Evolutionary conservation across 169 alveolate genomes (phyloP).

Genomic region (Theileria luwenshuni): DNA sequence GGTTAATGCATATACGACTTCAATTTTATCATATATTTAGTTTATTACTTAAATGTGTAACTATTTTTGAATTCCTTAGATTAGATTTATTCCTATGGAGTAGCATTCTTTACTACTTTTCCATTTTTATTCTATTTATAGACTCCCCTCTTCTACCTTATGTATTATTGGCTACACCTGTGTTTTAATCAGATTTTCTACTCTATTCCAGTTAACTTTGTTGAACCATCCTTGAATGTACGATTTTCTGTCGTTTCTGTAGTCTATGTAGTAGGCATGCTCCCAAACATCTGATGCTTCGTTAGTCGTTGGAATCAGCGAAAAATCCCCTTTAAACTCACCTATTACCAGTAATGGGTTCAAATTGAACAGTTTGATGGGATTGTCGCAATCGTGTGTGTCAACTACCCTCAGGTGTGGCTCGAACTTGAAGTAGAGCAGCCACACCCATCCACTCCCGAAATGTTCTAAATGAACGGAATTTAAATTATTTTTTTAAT

Average conservation of each 20-base stretch:
- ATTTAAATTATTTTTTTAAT: conserved; percentile 46
- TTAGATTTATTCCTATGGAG: not conserved
- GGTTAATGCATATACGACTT: not conserved
- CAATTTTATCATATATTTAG: not conserved
- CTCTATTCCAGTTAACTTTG: conserved; percentile 49
- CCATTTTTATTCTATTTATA: too few relatives aligned
- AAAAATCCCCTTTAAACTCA: conserved; percentile 11
- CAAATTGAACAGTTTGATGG: conserved; percentile 73
- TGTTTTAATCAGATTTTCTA: conserved; percentile 17
- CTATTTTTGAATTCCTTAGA: not conserved
- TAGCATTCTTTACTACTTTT: too few relatives aligned
- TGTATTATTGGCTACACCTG: not conserved
- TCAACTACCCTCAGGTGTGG: conserved; percentile 77
- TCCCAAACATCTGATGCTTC: conserved; percentile 91
- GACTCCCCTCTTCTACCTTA: too few relatives aligned
- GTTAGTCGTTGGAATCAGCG: not conserved
- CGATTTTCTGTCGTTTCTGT: conserved; percentile 83
- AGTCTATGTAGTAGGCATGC: conserved; percentile 92
- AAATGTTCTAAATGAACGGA: conserved; percentile 69
- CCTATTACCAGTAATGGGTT: conserved; percentile 84
- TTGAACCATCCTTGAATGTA: conserved; percentile 65
- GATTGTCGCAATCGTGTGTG: conserved; percentile 87
- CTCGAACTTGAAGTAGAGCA: conserved; percentile 74
- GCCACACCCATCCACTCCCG: conserved; percentile 96
- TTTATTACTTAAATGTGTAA: not conserved